Evolutionary conservation across 495 filamentous ascomycete species (phyloP).

Genomic region (Bryoglossum gracile): DNA sequence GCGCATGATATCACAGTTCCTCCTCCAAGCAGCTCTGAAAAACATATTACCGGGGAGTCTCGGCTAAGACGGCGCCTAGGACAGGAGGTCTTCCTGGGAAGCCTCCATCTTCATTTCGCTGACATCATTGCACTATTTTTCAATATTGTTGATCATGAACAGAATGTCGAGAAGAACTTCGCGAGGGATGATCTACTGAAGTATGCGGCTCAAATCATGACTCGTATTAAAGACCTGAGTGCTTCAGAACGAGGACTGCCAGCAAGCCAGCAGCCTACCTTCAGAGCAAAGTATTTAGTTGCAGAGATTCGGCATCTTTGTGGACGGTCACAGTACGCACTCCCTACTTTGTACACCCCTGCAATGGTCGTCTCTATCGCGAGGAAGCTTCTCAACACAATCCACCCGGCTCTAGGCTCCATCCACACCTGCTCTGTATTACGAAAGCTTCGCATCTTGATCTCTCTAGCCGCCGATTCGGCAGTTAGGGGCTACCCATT

Average conservation of each 20-base stretch:
- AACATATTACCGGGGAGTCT: constrained; percentile 56
- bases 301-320: constrained; percentile 72
- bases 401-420: constrained; percentile 82
- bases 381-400: constrained; percentile 67
- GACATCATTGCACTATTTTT: constrained; percentile 70
- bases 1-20: constrained; percentile 65
- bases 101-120: constrained; percentile 62
- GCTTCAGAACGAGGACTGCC: constrained; percentile 54
- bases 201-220: constrained; percentile 54
- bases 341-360: constrained; percentile 66
- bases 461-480: constrained; percentile 65
- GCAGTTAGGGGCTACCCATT: constrained; percentile 73
- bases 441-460: constrained; percentile 73
- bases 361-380: constrained; percentile 66
- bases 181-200: constrained; percentile 51
- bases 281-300: constrained; percentile 66
- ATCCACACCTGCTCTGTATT: constrained; percentile 80
- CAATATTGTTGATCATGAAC: constrained; percentile 58
- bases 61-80: constrained; percentile 64
- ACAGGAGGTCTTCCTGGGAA: constrained; percentile 49
- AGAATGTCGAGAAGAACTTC: constrained; percentile 62
- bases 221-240: constrained; percentile 57
- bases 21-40: constrained; percentile 39
- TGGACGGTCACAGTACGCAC: constrained; percentile 56
- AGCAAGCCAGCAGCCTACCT: constrained; percentile 76